Percentiles rank a stretch among this genome's conserved stretches.
Evolutionary conservation across 345 rosid genomes (phyloP).

Genomic region (Populus tremula): DNA sequence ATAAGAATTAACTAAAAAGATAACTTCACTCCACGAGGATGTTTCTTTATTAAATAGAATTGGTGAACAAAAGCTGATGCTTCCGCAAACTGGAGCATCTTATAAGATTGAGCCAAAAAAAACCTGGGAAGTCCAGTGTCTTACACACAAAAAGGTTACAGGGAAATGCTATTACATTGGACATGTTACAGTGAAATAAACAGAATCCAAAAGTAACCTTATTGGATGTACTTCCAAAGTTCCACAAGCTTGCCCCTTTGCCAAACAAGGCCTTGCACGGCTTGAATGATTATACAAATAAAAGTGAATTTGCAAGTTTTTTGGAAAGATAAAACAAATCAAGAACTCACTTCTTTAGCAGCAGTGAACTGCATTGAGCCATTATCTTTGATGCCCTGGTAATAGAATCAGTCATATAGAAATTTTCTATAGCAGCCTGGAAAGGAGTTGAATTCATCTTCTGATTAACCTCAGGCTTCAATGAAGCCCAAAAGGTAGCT

Average conservation of each 20-base stretch:
- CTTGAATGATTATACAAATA: conserved; percentile 10
- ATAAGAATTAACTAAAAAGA: neutral
- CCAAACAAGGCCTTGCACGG: conserved; percentile 5
- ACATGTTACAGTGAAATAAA: conserved; percentile 26
- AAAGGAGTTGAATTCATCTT: conserved; percentile 57
- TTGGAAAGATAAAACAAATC: conserved; percentile 21
- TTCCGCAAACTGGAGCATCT: neutral
- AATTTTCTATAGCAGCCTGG: conserved; percentile 58
- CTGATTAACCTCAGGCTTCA: conserved; percentile 51
- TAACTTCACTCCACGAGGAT: neutral
- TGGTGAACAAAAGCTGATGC: neutral
- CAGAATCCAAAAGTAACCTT: conserved; percentile 18
- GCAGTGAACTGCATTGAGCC: conserved; percentile 91
- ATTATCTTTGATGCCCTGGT: conserved; percentile 97
- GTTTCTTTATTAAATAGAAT: neutral
- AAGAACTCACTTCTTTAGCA: conserved; percentile 62
- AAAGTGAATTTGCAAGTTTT: conserved; percentile 27
- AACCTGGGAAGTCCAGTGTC: neutral
- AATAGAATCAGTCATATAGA: conserved; percentile 92
- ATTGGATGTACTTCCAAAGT: conserved; percentile 30
- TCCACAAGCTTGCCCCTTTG: conserved; percentile 17
- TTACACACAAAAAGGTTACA: conserved; percentile 3
- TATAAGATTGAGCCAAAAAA: neutral
- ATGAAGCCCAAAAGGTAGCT: conserved; percentile 58
- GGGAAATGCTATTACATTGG: conserved; percentile 21